Evolutionary conservation across 257 asterid genomes (phyloP).

Genomic region (Nicotiana knightiana): DNA sequence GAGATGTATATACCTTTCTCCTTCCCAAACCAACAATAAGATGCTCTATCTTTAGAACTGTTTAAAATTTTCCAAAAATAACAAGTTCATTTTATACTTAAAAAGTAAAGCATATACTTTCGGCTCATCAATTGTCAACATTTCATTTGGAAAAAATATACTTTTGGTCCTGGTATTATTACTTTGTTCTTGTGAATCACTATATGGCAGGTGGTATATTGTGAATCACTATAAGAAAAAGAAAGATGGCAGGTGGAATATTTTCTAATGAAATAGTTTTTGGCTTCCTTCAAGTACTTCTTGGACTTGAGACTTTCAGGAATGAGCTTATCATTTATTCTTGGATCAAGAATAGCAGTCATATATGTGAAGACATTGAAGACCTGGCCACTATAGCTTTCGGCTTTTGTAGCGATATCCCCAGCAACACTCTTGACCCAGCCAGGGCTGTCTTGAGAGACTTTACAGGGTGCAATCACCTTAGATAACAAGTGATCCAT

Average conservation of each 20-base stretch:
- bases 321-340: slow-evolving; percentile 81
- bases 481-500: slow-evolving; percentile 76
- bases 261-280: slow-evolving; percentile 61
- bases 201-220: too few species aligned
- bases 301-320: slow-evolving; percentile 71
- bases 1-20: too few species aligned
- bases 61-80: too few species aligned
- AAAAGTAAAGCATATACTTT: too few species aligned
- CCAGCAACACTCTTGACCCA: slow-evolving; percentile 84
- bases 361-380: slow-evolving; percentile 73
- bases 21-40: too few species aligned
- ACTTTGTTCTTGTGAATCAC: too few species aligned
- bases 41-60: too few species aligned
- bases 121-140: too few species aligned
- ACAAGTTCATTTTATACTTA: too few species aligned
- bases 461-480: slow-evolving; percentile 63
- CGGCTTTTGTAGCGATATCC: slow-evolving; percentile 62
- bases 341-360: slow-evolving; percentile 88
- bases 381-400: slow-evolving; percentile 56
- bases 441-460: slow-evolving; percentile 72
- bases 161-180: too few species aligned
- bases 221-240: slow-evolving; percentile 4
- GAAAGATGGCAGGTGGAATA: slow-evolving; percentile 58
- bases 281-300: slow-evolving; percentile 67
- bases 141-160: too few species aligned